Conservation (phyloP, 768 basidiomycete species). For the Lentinula boryana region DNA sequence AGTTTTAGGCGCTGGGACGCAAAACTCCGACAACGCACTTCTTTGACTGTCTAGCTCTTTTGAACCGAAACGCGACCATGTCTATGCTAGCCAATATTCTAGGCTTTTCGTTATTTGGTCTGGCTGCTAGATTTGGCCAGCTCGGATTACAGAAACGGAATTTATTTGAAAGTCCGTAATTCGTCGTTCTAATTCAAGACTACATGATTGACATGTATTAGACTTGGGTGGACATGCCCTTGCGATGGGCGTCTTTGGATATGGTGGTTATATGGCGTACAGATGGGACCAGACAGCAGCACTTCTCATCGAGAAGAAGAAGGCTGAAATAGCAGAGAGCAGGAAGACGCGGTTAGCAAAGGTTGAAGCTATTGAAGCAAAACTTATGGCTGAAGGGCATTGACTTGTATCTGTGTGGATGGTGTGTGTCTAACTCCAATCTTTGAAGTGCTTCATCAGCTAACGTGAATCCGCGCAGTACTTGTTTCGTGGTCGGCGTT, state of each 20-base stretch:
- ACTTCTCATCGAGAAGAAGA: constrained; percentile 58
- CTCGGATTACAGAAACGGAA: constrained; percentile 79
- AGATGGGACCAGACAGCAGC: constrained; percentile 58
- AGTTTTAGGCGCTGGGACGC: not conserved
- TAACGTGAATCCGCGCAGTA: not conserved
- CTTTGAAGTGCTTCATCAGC: not conserved
- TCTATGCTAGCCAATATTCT: constrained; percentile 62
- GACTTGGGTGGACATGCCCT: constrained; percentile 70
- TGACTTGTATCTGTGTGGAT: not conserved
- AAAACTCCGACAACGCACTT: not conserved
- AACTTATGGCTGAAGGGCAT: constrained; percentile 2
- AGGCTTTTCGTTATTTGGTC: constrained; percentile 78
- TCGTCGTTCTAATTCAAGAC: not conserved
- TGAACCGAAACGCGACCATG: constrained; percentile 29
- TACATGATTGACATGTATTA: constrained; percentile 19
- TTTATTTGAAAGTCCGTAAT: constrained; percentile 69
- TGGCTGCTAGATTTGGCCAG: constrained; percentile 80
- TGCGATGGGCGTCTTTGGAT: constrained; percentile 66
- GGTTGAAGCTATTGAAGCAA: constrained; percentile 20
- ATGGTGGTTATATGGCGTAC: constrained; percentile 70
- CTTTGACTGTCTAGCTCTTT: too few species aligned
- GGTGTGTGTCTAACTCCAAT: not conserved
- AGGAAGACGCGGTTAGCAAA: constrained; percentile 32
- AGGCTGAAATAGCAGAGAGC: constrained; percentile 49
- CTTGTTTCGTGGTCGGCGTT: not conserved